Evolutionary conservation across 2,329 filamentous ascomycete genomes (phyloP).

Genomic region (Aspergillus bombycis): DNA sequence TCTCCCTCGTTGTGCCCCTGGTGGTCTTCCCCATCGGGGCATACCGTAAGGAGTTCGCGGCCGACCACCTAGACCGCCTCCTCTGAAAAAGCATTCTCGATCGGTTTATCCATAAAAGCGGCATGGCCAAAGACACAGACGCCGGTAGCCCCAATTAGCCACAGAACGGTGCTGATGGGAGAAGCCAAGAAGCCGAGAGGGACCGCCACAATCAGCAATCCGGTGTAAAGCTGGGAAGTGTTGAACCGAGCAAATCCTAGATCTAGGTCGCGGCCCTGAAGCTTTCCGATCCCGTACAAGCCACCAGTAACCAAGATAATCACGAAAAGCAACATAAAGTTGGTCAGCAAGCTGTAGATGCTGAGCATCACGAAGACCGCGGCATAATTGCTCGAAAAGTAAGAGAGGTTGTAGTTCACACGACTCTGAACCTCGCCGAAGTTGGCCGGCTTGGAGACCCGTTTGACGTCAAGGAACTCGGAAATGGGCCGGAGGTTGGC

Average conservation of each 20-base stretch:
- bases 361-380: slow-evolving; percentile 92
- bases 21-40: slow-evolving; percentile 99
- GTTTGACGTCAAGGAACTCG: slow-evolving; percentile 96
- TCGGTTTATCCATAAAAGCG: slow-evolving; percentile 94
- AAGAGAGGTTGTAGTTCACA: slow-evolving; percentile 94
- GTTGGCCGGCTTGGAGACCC: slow-evolving; percentile 89
- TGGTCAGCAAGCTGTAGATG: slow-evolving; percentile 92
- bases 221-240: slow-evolving; percentile 92
- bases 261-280: slow-evolving; percentile 85
- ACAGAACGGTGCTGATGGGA: slow-evolving; percentile 82
- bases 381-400: slow-evolving; percentile 99
- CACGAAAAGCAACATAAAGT: slow-evolving; percentile 83
- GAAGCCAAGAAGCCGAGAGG: slow-evolving; percentile 84
- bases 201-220: slow-evolving; percentile 77
- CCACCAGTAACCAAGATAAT: slow-evolving; percentile 84
- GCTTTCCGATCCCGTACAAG: slow-evolving; percentile 88
- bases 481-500: slow-evolving; percentile 87
- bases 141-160: slow-evolving; percentile 93
- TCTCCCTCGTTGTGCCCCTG: slow-evolving; percentile 75
- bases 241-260: slow-evolving; percentile 81
- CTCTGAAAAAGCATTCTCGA: slow-evolving; percentile 99
- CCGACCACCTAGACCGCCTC: slow-evolving; percentile 99
- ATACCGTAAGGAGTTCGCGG: slow-evolving; percentile 92
- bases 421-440: slow-evolving; percentile 88
- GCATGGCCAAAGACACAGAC: slow-evolving; percentile 95